A percentile compares a stretch with the other conserved stretches of the same genome.
Conservation (phyloP, 2,329 filamentous ascomycete species). For the Atkinsonella texensis region DNA sequence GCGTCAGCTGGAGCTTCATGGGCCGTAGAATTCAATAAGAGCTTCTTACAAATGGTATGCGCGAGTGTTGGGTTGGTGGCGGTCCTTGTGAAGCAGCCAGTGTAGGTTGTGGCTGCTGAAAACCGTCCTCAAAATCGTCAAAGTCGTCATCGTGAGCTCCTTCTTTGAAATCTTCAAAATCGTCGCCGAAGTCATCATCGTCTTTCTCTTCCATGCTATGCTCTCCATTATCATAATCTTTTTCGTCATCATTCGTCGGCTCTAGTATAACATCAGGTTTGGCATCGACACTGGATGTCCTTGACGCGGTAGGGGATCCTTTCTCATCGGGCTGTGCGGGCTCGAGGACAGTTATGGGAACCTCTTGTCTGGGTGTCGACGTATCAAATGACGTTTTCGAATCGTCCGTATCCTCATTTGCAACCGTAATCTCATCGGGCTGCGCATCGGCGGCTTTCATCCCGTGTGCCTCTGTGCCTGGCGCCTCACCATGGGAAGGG, state of each 20-base stretch:
- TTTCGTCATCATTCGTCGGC: not conserved
- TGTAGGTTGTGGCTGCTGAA: constrained; percentile 39
- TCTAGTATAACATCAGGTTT: constrained; percentile 37
- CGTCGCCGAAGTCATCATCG: constrained; percentile 42
- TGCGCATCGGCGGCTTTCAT: constrained; percentile 44
- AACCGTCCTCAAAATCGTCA: constrained; percentile 62
- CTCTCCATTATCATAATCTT: not conserved
- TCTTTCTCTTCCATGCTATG: not conserved
- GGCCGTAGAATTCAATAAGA: not conserved
- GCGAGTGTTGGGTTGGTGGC: constrained; percentile 23
- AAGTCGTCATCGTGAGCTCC: constrained; percentile 44
- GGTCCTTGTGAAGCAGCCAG: constrained; percentile 17
- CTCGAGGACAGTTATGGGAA: constrained; percentile 36
- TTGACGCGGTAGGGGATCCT: not conserved
- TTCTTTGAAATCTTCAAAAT: constrained; percentile 52
- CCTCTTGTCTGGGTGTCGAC: constrained; percentile 10
- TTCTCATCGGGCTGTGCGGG: not conserved
- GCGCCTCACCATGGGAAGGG: constrained; percentile 45
- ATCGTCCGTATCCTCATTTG: constrained; percentile 17
- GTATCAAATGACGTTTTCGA: constrained; percentile 13
- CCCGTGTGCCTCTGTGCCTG: constrained; percentile 45
- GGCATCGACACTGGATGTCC: constrained; percentile 30
- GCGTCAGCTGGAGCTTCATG: constrained; percentile 10
- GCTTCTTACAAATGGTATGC: constrained; percentile 33
- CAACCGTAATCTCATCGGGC: constrained; percentile 47